These are phyloP conservation scores for Kwoniella bestiolae DNA, from an alignment of 768 basidiomycete species.

Conservation along the genomic window DNA sequence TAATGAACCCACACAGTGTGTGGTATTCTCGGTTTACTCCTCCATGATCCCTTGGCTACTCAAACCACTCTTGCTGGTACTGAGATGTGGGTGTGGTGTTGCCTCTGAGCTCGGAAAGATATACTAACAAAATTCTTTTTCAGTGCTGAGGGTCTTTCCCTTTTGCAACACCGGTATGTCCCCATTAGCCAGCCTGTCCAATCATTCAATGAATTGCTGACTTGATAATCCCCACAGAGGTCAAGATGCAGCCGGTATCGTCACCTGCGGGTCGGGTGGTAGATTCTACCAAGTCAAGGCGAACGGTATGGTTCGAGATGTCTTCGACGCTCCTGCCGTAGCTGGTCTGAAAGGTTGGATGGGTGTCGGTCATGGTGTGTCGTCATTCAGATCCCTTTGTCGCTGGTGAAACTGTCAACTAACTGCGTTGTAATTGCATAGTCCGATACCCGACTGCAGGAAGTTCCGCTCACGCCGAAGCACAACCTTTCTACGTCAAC, in stretches of 20 bases:
- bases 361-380: conserved; percentile 94
- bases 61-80: conserved; percentile 71
- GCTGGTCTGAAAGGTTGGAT: conserved; percentile 83
- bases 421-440: conserved; percentile 54
- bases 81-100: conserved; percentile 67
- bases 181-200: too few relatives aligned
- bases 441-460: conserved; percentile 98
- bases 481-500: conserved; percentile 99
- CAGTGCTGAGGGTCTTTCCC: conserved; percentile 79
- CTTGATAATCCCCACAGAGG: too few relatives aligned
- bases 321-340: conserved; percentile 81
- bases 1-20: conserved; percentile 66
- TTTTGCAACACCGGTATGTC: conserved; percentile 78
- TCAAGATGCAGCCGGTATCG: conserved; percentile 96
- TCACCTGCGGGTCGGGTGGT: conserved; percentile 93
- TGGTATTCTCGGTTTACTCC: conserved; percentile 85
- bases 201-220: too few relatives aligned
- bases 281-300: conserved; percentile 98
- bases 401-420: background rate
- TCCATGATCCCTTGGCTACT: conserved; percentile 66
- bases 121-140: background rate
- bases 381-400: background rate
- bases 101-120: background rate
- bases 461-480: conserved; percentile 93
- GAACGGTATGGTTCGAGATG: conserved; percentile 98